Evolutionary conservation across 306 rosid species (phyloP).

Genomic region (Malus sieversii): DNA sequence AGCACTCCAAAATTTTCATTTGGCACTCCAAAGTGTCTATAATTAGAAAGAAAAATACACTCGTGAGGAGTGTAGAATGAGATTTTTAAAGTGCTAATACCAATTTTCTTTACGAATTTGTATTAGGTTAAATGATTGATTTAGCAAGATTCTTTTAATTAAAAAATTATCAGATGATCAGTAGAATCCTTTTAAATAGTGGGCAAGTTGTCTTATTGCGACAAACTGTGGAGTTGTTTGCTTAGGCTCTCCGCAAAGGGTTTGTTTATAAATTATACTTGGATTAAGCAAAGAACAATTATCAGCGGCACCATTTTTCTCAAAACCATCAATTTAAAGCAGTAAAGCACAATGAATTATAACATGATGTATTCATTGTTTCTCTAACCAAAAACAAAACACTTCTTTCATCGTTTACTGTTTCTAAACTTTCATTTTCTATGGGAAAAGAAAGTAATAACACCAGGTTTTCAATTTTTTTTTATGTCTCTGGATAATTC

Average conservation of each 20-base stretch:
- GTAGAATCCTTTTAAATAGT: neutral
- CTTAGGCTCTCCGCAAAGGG: conserved; percentile 1
- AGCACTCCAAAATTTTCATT: too few species aligned
- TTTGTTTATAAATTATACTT: neutral
- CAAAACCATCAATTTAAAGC: neutral
- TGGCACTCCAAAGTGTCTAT: too few species aligned
- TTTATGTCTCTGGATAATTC: neutral
- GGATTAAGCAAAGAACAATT: neutral
- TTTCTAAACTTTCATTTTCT: neutral
- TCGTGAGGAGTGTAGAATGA: too few species aligned
- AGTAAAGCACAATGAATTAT: neutral
- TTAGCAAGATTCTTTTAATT: neutral
- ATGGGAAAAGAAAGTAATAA: neutral
- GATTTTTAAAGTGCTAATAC: too few species aligned
- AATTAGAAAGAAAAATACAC: too few species aligned
- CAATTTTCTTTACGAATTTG: neutral
- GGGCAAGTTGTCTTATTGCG: conserved; percentile 1
- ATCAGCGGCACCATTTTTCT: neutral
- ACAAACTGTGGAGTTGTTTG: neutral
- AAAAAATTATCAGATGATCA: neutral
- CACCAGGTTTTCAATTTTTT: neutral
- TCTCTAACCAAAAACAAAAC: neutral
- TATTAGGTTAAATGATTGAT: neutral
- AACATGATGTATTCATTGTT: neutral
- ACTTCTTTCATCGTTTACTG: neutral